Evolutionary conservation across 2,329 filamentous ascomycete species (phyloP).

Genomic region (Exophiala xenobiotica): DNA sequence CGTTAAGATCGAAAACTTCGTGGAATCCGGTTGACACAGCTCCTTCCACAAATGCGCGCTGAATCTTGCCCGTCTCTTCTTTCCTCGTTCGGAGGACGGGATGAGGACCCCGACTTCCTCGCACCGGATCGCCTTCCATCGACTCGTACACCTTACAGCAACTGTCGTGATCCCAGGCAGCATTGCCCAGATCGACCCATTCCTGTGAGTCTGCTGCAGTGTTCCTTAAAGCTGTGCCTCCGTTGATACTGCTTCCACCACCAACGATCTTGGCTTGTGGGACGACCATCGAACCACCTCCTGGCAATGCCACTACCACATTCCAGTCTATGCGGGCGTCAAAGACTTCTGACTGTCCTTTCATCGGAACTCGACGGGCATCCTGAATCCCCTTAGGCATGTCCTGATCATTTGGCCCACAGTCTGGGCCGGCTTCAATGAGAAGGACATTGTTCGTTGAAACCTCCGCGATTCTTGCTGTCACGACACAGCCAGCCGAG

Average conservation of each 20-base stretch:
- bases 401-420: background rate
- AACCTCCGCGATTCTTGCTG: constrained; percentile 25
- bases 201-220: constrained; percentile 16
- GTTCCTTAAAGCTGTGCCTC: constrained; percentile 22
- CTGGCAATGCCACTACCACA: constrained; percentile 15
- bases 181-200: constrained; percentile 23
- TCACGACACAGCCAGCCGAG: constrained; percentile 26
- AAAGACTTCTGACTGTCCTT: constrained; percentile 22
- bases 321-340: constrained; percentile 23
- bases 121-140: constrained; percentile 7
- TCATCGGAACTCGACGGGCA: constrained; percentile 22
- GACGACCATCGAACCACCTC: constrained; percentile 18
- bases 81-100: constrained; percentile 13
- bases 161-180: constrained; percentile 18
- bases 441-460: constrained; percentile 20
- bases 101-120: background rate
- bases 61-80: constrained; percentile 21
- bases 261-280: constrained; percentile 25
- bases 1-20: constrained; percentile 16
- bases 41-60: constrained; percentile 17
- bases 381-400: constrained; percentile 14
- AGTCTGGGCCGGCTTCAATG: constrained; percentile 28
- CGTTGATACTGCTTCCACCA: constrained; percentile 18
- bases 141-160: constrained; percentile 19
- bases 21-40: constrained; percentile 12